Evolutionary conservation across 2,329 filamentous ascomycete species (phyloP).

Genomic region (Fusarium drepaniforme): DNA sequence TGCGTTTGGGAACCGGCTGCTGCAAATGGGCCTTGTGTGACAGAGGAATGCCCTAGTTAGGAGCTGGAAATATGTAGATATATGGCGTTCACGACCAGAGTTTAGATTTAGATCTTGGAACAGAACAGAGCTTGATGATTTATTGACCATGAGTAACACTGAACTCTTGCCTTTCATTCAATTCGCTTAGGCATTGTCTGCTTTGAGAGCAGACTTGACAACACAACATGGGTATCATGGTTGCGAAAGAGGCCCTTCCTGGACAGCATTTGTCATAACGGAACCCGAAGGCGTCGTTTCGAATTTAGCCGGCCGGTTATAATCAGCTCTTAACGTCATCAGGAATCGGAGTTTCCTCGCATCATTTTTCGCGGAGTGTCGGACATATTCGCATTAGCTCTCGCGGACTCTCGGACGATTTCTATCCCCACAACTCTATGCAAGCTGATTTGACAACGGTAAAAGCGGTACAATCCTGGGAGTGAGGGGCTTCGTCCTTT

Average conservation of each 20-base stretch:
- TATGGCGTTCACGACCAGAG: neutral
- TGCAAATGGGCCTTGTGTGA: slow-evolving; percentile 49
- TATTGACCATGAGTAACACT: neutral
- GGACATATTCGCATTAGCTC: neutral
- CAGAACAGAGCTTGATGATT: neutral
- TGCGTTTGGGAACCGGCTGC: slow-evolving; percentile 60
- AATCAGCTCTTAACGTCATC: neutral
- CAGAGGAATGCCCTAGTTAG: neutral
- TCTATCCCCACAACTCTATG: neutral
- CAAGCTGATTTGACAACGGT: neutral
- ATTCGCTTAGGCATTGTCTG: too few relatives aligned
- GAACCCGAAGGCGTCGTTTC: neutral
- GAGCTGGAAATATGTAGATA: neutral
- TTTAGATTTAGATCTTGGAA: neutral
- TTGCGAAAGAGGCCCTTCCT: neutral
- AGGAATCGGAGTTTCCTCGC: neutral
- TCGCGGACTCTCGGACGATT: neutral
- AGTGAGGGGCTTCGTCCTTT: neutral
- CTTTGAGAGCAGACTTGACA: neutral
- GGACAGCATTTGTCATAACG: neutral
- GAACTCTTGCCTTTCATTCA: neutral
- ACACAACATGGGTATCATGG: neutral
- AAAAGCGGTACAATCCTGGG: neutral
- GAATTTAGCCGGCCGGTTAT: neutral
- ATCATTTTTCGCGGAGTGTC: neutral